Conservation (phyloP, 345 rosid species). For the Hibiscus tridactylites region DNA sequence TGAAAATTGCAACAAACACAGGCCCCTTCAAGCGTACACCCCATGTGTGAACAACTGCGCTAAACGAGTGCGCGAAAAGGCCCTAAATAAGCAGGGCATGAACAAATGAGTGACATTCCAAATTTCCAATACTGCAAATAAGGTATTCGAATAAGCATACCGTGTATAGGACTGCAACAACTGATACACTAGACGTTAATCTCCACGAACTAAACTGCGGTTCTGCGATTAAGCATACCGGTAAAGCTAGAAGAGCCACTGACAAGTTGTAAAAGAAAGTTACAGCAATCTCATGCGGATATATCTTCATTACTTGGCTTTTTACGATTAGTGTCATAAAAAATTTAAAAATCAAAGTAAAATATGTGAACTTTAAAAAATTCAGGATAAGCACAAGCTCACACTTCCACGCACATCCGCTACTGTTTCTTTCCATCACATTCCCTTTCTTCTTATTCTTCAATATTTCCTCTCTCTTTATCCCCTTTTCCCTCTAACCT, state of each 20-base stretch:
- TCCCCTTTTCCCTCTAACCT: too few relatives aligned
- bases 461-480: too few relatives aligned
- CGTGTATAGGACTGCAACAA: conserved; percentile 23
- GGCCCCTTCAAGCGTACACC: conserved; percentile 31
- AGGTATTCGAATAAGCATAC: neutral
- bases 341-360: too few relatives aligned
- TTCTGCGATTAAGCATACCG: conserved; percentile 28
- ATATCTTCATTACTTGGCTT: conserved; percentile 30
- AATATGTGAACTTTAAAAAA: too few relatives aligned
- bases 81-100: conserved; percentile 7
- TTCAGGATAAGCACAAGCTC: too few relatives aligned
- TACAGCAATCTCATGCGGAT: conserved; percentile 27
- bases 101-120: neutral
- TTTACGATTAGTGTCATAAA: too few relatives aligned
- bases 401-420: too few relatives aligned
- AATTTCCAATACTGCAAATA: neutral
- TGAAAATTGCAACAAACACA: conserved; percentile 28
- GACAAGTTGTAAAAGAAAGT: conserved; percentile 22
- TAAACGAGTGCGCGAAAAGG: neutral
- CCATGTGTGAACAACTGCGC: neutral
- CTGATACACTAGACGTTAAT: conserved; percentile 22
- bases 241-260: conserved; percentile 22
- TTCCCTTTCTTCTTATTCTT: too few relatives aligned
- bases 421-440: too few relatives aligned
- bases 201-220: conserved; percentile 25